Percentiles rank a stretch among this genome's conserved stretches.
These are phyloP conservation scores for Paramecium primaurelia DNA, from an alignment of 73 alveolate species.

Conservation along the genomic window DNA sequence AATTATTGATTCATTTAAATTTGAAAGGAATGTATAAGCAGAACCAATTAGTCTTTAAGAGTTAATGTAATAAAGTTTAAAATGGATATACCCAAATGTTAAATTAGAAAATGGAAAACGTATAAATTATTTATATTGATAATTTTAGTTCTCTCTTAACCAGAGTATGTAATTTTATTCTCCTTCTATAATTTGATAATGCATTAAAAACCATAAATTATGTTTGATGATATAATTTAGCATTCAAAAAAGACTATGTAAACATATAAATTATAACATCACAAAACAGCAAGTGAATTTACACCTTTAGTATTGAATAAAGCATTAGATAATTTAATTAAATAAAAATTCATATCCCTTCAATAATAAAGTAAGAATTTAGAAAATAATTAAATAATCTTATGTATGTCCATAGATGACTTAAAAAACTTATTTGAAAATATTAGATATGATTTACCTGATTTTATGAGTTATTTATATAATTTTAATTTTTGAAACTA, in stretches of 20 bases:
- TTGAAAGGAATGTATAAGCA: not conserved
- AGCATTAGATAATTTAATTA: not conserved
- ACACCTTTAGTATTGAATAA: not conserved
- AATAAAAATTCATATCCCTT: not conserved
- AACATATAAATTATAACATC: not conserved
- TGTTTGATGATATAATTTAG: not conserved
- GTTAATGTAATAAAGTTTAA: not conserved
- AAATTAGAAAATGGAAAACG: not conserved
- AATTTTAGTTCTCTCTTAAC: not conserved
- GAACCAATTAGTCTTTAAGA: not conserved
- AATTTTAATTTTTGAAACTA: not conserved
- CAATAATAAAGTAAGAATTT: constrained; percentile 10
- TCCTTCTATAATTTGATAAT: not conserved
- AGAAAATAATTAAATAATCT: not conserved
- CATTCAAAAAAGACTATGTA: not conserved
- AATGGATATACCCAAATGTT: not conserved
- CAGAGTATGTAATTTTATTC: not conserved
- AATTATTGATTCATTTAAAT: not conserved
- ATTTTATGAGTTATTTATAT: not conserved
- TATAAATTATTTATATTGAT: not conserved
- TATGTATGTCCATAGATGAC: not conserved
- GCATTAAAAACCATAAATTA: constrained; percentile 27
- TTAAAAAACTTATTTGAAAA: not conserved
- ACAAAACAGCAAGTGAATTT: not conserved
- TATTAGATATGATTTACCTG: not conserved